These are phyloP conservation scores for Gloeophyllum trabeum DNA, from an alignment of 768 basidiomycete species.

Conservation along the genomic window DNA sequence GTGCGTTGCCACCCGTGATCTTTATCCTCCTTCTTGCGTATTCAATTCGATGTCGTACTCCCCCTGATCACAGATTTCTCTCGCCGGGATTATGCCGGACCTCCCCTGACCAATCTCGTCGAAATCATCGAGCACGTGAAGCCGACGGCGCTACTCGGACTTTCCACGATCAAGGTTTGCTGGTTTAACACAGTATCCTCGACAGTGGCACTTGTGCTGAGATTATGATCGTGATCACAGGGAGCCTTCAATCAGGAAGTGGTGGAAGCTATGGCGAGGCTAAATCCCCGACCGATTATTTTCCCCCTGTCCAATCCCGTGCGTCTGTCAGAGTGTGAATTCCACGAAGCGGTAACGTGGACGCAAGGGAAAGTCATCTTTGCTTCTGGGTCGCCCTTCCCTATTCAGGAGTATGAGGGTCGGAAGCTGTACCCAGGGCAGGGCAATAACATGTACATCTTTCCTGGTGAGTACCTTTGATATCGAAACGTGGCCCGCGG, in stretches of 20 bases:
- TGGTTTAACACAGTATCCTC: neutral
- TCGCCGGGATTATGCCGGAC: constrained; percentile 67
- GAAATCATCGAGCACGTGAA: constrained; percentile 74
- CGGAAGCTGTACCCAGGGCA: constrained; percentile 66
- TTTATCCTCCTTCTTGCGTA: constrained; percentile 1
- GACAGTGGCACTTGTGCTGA: neutral
- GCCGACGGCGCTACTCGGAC: constrained; percentile 82
- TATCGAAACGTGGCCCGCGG: neutral
- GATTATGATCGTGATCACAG: constrained; percentile 15
- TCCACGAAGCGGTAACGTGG: constrained; percentile 59
- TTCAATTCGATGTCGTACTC: no score
- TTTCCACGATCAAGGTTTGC: constrained; percentile 69
- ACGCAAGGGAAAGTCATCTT: constrained; percentile 74
- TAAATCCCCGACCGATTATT: constrained; percentile 79
- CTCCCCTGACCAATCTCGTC: constrained; percentile 61
- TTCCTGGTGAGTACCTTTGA: constrained; percentile 35
- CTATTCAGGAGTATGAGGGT: constrained; percentile 43
- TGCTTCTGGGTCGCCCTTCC: constrained; percentile 85
- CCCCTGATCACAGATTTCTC: constrained; percentile 82
- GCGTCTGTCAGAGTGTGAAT: constrained; percentile 71
- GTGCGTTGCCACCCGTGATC: constrained; percentile 22
- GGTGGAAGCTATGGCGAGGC: constrained; percentile 63
- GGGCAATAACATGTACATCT: constrained; percentile 92
- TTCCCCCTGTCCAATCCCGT: constrained; percentile 91
- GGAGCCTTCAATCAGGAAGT: constrained; percentile 68